Evolutionary conservation across 192 early-diverging fungal genomes (phyloP), one percentile per base, ranked within the genome.

Genomic region (Helicostylum pulchrum): DNA sequence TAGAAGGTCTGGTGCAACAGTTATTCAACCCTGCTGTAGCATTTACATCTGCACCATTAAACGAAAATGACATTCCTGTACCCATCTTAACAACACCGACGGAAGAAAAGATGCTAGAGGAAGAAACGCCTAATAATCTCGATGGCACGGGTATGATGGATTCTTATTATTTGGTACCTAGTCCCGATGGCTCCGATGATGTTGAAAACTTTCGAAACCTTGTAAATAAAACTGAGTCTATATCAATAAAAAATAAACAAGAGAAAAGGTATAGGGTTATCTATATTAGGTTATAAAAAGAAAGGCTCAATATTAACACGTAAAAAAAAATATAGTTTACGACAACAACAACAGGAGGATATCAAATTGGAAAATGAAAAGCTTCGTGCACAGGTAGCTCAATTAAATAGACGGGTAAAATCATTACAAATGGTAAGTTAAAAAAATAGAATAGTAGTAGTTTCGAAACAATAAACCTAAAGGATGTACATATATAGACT

Each of bases 1-100:
- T 93, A 5, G 88, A 91, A 62, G 82, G 77, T 42, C 58, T 93
- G 17, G 84, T 93, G 0, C 78, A 84, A n/a, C 88, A 90, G 64
- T 77, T 89, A 21, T 86, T 86, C 0, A 80, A 84, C 49, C 83
- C 86, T 14, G 57, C 57, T n/a, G 85, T 88, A 9, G 86, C 86
- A 12, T 85, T 88, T 53, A 79, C 86, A 9, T 76, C 85, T 0
- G 80, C 79, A 2, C 86, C 86, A 5, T 52, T 87, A 15, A 72
- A 79, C 21, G 77, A 66, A 14, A 71, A 75, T 56, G 78, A 79
- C 32, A 64, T 65, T 32, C 67, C 57, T 10, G 19, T 59, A 4
- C 20, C 57, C 20, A 21, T 59, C 5, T 17, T 30, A 4, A 39
- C 32, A 14, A 66, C 50, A 14, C 42, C 72, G 23, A 11, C 32